Evolutionary conservation across 1,284 basidiomycete species (phyloP).

Genomic region (Phylloporus gajari): DNA sequence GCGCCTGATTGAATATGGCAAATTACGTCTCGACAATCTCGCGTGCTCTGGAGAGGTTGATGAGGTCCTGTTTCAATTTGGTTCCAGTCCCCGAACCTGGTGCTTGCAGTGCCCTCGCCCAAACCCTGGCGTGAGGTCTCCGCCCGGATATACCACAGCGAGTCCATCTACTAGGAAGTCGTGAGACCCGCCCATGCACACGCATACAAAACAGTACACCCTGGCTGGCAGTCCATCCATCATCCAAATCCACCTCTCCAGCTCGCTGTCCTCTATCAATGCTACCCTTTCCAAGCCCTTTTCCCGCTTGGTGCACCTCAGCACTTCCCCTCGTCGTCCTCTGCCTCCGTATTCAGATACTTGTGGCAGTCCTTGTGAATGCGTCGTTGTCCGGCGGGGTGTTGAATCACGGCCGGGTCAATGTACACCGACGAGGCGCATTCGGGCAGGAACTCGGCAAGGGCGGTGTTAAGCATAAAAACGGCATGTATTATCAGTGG

Average conservation of each 20-base stretch:
- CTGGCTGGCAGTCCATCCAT: slow-evolving; percentile 63
- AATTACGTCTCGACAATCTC: slow-evolving; percentile 62
- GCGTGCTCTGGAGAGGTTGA: slow-evolving; percentile 55
- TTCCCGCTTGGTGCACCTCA: slow-evolving; percentile 42
- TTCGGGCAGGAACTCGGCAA: slow-evolving; percentile 97
- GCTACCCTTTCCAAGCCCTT: slow-evolving; percentile 68
- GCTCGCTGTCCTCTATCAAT: slow-evolving; percentile 84
- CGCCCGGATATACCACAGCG: slow-evolving; percentile 6
- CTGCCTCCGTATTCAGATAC: slow-evolving; percentile 79
- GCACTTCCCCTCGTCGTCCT: slow-evolving; percentile 38
- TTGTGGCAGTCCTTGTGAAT: slow-evolving; percentile 85
- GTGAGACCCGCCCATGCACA: not conserved
- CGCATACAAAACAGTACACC: slow-evolving; percentile 47
- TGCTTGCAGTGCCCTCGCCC: not conserved
- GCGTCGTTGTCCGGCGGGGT: slow-evolving; percentile 91
- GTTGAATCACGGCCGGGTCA: slow-evolving; percentile 86
- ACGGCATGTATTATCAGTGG: slow-evolving; percentile 72
- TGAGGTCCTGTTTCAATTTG: slow-evolving; percentile 44
- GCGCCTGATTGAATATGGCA: slow-evolving; percentile 59
- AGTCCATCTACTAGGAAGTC: slow-evolving; percentile 9
- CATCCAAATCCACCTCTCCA: slow-evolving; percentile 73
- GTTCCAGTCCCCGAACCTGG: not conserved
- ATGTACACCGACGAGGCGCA: slow-evolving; percentile 88
- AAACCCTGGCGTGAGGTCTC: slow-evolving; percentile 1
- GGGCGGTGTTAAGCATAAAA: slow-evolving; percentile 91